Evolutionary conservation across 495 filamentous ascomycete genomes (phyloP).

Genomic region (Tuber microsphaerosporum): DNA sequence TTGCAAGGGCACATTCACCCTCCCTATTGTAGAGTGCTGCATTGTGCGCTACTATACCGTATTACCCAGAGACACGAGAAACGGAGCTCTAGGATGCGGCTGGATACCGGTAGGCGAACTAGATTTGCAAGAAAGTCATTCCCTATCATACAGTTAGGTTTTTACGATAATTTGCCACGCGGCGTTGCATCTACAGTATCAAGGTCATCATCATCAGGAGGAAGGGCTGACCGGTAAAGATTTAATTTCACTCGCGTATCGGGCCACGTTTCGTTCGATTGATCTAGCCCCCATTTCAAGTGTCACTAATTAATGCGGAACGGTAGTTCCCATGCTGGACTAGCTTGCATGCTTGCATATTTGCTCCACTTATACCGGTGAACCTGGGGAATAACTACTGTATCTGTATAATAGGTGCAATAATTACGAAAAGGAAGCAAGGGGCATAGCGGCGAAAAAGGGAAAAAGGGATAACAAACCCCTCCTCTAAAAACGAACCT

Average conservation of each 20-base stretch:
- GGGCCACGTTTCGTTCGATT: not conserved
- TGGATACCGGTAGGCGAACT: no score
- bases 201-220: no score
- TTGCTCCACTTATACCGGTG: not conserved
- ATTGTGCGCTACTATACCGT: no score
- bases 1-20: not conserved
- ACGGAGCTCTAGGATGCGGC: no score
- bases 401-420: not conserved
- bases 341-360: not conserved
- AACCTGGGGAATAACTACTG: not conserved
- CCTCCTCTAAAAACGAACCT: not conserved
- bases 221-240: not conserved
- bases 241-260: not conserved
- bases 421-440: not conserved
- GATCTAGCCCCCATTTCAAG: not conserved
- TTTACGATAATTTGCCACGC: no score
- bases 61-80: no score
- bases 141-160: no score
- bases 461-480: no score
- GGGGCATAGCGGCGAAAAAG: not conserved
- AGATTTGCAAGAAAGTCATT: no score
- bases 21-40: not conserved
- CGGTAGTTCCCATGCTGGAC: not conserved
- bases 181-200: no score
- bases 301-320: not conserved